Conservation (phyloP, 2,329 filamentous ascomycete species). For the Cladophialophora carrionii region DNA sequence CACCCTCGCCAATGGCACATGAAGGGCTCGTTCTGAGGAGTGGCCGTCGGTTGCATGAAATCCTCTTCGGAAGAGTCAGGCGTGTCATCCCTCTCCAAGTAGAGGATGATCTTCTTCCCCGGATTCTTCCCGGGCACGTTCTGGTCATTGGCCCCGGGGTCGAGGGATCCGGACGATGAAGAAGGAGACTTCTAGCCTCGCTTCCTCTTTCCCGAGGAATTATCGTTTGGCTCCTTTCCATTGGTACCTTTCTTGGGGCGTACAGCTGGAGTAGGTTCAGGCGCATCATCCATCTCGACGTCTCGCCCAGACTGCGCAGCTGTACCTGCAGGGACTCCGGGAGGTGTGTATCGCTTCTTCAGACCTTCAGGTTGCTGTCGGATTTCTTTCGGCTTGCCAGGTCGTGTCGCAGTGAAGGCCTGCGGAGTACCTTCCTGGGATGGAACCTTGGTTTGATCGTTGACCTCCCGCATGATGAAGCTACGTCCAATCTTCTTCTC, state of each 20-base stretch:
- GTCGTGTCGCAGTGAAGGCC: slow-evolving; percentile 31
- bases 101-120: slow-evolving; percentile 10
- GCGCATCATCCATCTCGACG: slow-evolving; percentile 28
- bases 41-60: background rate
- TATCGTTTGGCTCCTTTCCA: background rate
- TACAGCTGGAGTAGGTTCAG: slow-evolving; percentile 17
- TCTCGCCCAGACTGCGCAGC: slow-evolving; percentile 4
- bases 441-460: slow-evolving; percentile 2
- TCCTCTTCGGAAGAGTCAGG: background rate
- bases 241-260: background rate
- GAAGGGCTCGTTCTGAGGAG: background rate
- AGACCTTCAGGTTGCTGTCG: slow-evolving; percentile 48
- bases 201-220: background rate
- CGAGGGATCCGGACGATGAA: background rate
- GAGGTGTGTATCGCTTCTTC: slow-evolving; percentile 52
- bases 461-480: slow-evolving; percentile 36
- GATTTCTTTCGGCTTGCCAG: slow-evolving; percentile 43
- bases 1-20: background rate
- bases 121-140: slow-evolving; percentile 12
- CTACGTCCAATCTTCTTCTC: slow-evolving; percentile 32
- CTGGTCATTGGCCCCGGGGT: slow-evolving; percentile 12
- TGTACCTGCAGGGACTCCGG: slow-evolving; percentile 40
- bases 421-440: slow-evolving; percentile 15
- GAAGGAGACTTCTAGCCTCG: slow-evolving; percentile 4
- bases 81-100: slow-evolving; percentile 1